Base-by-base conservation (phyloP, 768 basidiomycete species). In the Lentinula boryana region DNA sequence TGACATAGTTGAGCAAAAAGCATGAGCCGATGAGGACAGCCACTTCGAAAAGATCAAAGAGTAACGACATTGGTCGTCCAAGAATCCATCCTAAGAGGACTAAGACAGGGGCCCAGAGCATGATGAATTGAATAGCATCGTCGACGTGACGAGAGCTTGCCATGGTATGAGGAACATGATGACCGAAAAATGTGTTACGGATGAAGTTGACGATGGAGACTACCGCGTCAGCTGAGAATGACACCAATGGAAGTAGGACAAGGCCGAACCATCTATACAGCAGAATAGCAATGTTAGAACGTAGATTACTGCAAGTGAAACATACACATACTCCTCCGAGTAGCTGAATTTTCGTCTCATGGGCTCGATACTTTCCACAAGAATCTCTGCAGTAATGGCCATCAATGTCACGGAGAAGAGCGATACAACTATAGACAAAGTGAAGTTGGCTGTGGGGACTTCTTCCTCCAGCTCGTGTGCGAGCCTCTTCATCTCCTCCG, bases 1-100 rank as follows among this genome's bases (percentile, higher is more conserved):
- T 80, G 61, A 81, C 75, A 60, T 78, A 80, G 71, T 81, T 82
- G 44, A 81, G 78, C 53, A 82, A 65, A 70, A 81, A 82, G 63
- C 76, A 78, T 6, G 78, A 71, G 2, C 76, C 80, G 9, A 82
- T 60, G 35, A 80, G 68, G 27, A 78, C 46, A 10, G 74, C 72
- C 1, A 80, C 72, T 65, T 80, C 78, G 62, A 74, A 77, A 35
- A 76, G 67, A 65, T 80, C 79, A 63, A 82, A 82, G 32, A 81
- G 66, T 38, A 81, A 63, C 15, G 69, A 67, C 64, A 81, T 65
- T 0, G 80, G 80, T 61, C 74, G 78, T 52, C 63, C 48, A 6
- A 67, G 63, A 69, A 75, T 75, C 80, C 80, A 81, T n/a, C 73
- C 78, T 7, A 80, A 67, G 10, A 81, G 65, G 5, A 77, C 74